Base-by-base conservation (phyloP, 116 monocot species). In the Dioscorea cayenensis region DNA sequence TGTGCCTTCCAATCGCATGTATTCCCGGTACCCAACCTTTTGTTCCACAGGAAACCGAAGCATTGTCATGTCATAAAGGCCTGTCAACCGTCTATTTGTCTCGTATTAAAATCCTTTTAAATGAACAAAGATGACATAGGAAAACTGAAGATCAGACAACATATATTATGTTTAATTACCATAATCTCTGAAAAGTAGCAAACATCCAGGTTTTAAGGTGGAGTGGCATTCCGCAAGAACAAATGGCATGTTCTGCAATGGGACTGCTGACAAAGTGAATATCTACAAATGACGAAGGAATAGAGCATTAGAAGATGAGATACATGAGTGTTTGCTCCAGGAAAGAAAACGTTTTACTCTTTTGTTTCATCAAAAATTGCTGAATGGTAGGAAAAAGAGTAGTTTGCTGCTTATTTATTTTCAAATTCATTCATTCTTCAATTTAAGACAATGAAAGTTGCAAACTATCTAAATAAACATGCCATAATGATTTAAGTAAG, bases 51-150 rank as follows among this genome's bases (percentile, higher is more conserved):
- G 78, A 86, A 97, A 97, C 64, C 90, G 77, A 70, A 97, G 90
- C 93, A 93, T 97, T 65, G 90, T 97, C 96, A 97, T 92, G 83
- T 97, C 96, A 90, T 90, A 97, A 19, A 97, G 82, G 35, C 96
- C 96, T 97, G 79, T 36, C 10, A 77, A 68, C 37, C 63, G 35
- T 43, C 49, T 19, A 43, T 43, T 43, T 17, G 28, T 66, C 28
- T 48, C 60, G 72, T 4, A 16, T 36, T 35, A n/a, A 0, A 49
- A 49, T 64, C n/a, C n/a, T 69, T 64, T 36, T 50, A 51, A 22
- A 49, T 23, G 14, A 22, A 20, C 63, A 70, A 73, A 62, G 62
- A 62, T 55, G 55, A 5, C 16, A 55, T 55, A 55, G 1, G 4
- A n/a, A n/a, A 55, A 55, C n/a, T 55, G 19, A 55, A 55, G 55